A percentile compares a stretch with the other conserved stretches of the same genome.
phyloP scores from a whole-genome alignment of 176 grass and related monocot species.

The Carex myosuroides region DNA sequence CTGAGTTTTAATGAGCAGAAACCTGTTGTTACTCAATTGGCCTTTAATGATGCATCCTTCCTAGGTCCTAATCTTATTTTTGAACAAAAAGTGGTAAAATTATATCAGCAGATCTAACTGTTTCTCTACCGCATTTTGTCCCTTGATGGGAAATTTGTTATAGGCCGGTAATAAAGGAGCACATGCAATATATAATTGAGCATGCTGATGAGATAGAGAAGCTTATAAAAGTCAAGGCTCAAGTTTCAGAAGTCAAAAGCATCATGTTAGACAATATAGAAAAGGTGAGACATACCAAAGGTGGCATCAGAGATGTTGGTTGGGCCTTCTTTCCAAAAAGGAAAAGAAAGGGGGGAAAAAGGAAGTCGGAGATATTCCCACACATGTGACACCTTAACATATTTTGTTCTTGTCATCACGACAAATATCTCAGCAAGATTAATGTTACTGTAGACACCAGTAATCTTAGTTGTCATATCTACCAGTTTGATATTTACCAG shows the following conservation, averaged over 20 bases:
- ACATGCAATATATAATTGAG: slow-evolving; percentile 88
- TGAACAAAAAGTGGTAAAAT: background rate
- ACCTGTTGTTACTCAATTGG: background rate
- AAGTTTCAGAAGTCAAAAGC: slow-evolving; percentile 97
- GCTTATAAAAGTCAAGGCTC: slow-evolving; percentile 74
- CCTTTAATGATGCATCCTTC: background rate
- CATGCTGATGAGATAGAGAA: slow-evolving; percentile 90
- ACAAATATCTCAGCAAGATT: background rate
- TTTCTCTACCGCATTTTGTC: background rate
- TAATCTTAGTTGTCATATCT: background rate
- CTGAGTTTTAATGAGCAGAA: background rate
- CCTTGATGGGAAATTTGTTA: slow-evolving; percentile 19
- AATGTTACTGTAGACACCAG: background rate
- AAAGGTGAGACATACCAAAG: slow-evolving; percentile 43
- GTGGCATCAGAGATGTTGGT: background rate
- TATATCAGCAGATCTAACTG: background rate
- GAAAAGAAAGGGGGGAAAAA: background rate
- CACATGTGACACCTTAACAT: background rate
- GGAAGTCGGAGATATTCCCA: background rate
- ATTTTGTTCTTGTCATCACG: background rate
- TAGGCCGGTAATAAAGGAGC: slow-evolving; percentile 83
- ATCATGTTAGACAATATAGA: slow-evolving; percentile 91
- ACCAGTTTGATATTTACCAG: background rate
- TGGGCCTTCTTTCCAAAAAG: background rate
- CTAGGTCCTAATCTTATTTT: background rate